Evolutionary conservation across 306 rosid genomes (phyloP), one percentile per base, ranked within the genome.

Genomic region (Vicia villosa): DNA sequence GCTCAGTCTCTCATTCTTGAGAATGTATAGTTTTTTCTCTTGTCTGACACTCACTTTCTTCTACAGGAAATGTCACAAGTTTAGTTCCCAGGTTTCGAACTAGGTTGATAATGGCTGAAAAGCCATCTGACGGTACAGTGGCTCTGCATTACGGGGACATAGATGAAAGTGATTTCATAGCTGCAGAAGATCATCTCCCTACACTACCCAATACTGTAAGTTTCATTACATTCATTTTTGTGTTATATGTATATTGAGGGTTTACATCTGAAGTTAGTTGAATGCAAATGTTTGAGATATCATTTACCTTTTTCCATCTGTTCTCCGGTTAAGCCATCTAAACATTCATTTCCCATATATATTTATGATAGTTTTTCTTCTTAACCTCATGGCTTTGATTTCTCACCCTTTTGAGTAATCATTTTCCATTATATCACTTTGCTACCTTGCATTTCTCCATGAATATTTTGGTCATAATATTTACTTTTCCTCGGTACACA

Each of bases 161-260:
- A 26, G 92, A 87, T 2, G 92, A 73, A 15, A 40, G 4, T 63
- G 87, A 86, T 54, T 86, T 80, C 68, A 22, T 83, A 40, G 73
- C 85, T 41, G 79, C 72, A 0, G 95, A 95, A 85, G 96, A 89
- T 68, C 55, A 79, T 79, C 96, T 95, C 77, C 96, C 91, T 30
- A 87, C 93, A 3, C 83, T 95, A 83, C 90, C 99, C 22, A 95
- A 89, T 71, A 82, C 97, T 72, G 99, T 95, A 84, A 87, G 99
- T 84, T 66, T 78, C 57, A 4, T 59, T 24, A 19, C 58, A 73
- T 50, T 42, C 12, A 26, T 45, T 20, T 69, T 60, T 69, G 40
- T 3, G 7, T 16, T 55, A 61, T 59, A 14, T 4, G 5, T 63
- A 41, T 49, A 9, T 21, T 34, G 50, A 69, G 62, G 70, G 75